Base-by-base conservation (phyloP, 148 eudicot species). In the Diospyros kaki region DNA sequence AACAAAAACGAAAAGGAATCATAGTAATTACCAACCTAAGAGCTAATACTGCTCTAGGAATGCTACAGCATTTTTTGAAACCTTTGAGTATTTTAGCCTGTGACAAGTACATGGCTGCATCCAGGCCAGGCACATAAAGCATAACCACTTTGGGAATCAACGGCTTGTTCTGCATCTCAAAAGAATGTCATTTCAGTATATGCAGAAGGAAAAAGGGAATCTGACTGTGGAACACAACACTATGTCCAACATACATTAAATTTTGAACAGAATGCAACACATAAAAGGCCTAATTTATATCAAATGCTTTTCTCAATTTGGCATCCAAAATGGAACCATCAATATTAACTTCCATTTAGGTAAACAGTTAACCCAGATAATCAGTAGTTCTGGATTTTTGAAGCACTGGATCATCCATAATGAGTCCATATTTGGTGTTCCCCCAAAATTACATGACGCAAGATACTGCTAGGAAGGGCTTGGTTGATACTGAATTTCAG, bases 81-180 rank as follows among this genome's bases (percentile, higher is more conserved):
- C 86, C 78, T 72, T 79, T 72, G 53, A 95, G 82, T 73, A 77
- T 15, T 81, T 90, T 92, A 68, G 86, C 74, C 64, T 92, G 94
- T 18, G 98, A 90, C 84, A 86, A 78, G 78, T 90, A 91, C 66
- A 95, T 60, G 39, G 87, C 91, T 15, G 98, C 97, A 86, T 93
- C 97, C 76, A 95, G 98, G 60, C 97, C 95, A 54, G 98, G 98
- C 78, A 95, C 87, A 86, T 95, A 92, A 46, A 95, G 83, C 86
- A 92, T 84, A 70, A 89, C 94, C 79, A 95, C 93, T 82, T 95
- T 95, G 4, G 96, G 90, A 80, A 95, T 95, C 64, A 95, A 83
- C 66, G 97, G 97, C 79, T 90, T 94, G 88, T 94, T 92, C 98
- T 94, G 97, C 93, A 86, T 15, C 48, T 76, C 11, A 83, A 12